These are phyloP conservation scores for Usnea hakonensis DNA, from an alignment of 495 filamentous ascomycete species.

Conservation along the genomic window DNA sequence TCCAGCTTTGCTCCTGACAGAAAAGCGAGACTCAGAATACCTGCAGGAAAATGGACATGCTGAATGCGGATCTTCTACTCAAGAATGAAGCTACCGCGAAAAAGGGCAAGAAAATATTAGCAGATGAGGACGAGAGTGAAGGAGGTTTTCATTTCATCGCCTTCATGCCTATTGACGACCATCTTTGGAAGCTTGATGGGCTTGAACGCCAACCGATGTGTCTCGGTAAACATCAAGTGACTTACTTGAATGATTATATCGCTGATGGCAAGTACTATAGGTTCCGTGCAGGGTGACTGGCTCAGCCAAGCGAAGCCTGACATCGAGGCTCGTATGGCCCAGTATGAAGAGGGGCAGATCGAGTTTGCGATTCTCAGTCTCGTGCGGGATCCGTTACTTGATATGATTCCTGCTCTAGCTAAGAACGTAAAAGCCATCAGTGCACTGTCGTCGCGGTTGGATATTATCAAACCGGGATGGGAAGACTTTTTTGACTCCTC, in stretches of 20 bases:
- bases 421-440: constrained; percentile 39
- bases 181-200: constrained; percentile 88
- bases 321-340: constrained; percentile 43
- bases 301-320: constrained; percentile 39
- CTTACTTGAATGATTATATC: background rate
- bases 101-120: constrained; percentile 25
- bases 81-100: constrained; percentile 49
- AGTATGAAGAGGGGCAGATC: constrained; percentile 47
- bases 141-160: constrained; percentile 79
- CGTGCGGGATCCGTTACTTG: constrained; percentile 43
- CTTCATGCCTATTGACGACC: constrained; percentile 66
- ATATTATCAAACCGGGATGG: constrained; percentile 27
- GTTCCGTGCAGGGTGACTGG: constrained; percentile 42
- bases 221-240: constrained; percentile 48
- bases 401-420: constrained; percentile 36
- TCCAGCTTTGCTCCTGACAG: background rate
- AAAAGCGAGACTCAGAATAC: background rate
- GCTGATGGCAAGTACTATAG: constrained; percentile 19
- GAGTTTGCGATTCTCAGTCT: constrained; percentile 52
- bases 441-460: constrained; percentile 32
- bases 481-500: constrained; percentile 8
- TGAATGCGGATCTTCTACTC: constrained; percentile 65
- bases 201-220: constrained; percentile 64
- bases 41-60: constrained; percentile 63
- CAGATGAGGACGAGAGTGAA: constrained; percentile 41